A percentile compares a stretch with the other conserved stretches of the same genome.
These are phyloP conservation scores for Aaosphaeria pasadenensis DNA, from an alignment of 2,329 filamentous ascomycete species.

Conservation along the genomic window DNA sequence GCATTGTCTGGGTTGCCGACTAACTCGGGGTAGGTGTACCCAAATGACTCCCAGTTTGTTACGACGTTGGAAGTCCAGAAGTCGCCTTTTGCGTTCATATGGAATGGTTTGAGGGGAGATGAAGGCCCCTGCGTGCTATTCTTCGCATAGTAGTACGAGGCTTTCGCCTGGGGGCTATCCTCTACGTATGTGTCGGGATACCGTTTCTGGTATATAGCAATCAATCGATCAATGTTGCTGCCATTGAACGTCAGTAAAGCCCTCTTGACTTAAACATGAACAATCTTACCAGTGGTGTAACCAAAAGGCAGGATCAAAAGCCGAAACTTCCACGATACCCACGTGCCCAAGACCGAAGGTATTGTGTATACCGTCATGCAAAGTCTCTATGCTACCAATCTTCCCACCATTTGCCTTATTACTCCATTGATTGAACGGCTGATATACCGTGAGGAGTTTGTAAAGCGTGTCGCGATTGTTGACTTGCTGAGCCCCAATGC, in stretches of 20 bases:
- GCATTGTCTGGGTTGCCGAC: constrained; percentile 21
- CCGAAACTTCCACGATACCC: constrained; percentile 28
- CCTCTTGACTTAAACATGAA: not conserved
- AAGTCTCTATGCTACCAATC: constrained; percentile 30
- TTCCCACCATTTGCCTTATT: constrained; percentile 29
- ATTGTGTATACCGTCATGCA: constrained; percentile 30
- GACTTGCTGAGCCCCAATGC: constrained; percentile 22
- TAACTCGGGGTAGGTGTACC: constrained; percentile 34
- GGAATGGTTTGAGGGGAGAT: constrained; percentile 25
- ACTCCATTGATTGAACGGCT: constrained; percentile 29
- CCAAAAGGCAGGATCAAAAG: constrained; percentile 33
- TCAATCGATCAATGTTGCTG: constrained; percentile 25
- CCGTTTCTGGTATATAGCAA: constrained; percentile 23
- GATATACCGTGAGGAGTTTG: constrained; percentile 29
- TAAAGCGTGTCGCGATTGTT: constrained; percentile 31
- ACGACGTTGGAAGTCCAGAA: constrained; percentile 26
- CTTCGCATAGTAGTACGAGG: constrained; percentile 18
- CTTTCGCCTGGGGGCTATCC: constrained; percentile 15
- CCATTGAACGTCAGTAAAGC: constrained; percentile 1
- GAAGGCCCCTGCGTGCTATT: constrained; percentile 16
- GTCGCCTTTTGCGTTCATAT: constrained; percentile 29
- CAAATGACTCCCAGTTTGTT: constrained; percentile 28
- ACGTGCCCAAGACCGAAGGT: constrained; percentile 43
- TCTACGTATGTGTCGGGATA: constrained; percentile 34
- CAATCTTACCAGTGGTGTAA: constrained; percentile 25